Evolutionary conservation across 768 basidiomycete genomes (phyloP).

Genomic region (Suillus lakei): DNA sequence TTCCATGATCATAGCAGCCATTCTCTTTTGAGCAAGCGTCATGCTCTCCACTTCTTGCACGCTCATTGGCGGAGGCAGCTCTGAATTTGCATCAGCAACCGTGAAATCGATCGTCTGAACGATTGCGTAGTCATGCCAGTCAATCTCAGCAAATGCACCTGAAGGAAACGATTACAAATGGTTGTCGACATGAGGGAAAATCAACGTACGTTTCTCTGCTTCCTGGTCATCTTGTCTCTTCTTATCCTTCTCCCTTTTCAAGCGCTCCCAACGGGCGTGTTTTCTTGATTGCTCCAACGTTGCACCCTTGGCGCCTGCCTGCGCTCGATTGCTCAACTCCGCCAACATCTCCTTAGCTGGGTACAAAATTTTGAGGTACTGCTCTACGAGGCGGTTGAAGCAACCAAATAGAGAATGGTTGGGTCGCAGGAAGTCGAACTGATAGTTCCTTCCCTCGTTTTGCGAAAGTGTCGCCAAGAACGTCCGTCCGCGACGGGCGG

Average conservation of each 20-base stretch:
- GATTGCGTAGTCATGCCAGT: constrained; percentile 99
- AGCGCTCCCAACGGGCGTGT: constrained; percentile 88
- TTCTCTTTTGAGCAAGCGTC: constrained; percentile 96
- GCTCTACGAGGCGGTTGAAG: constrained; percentile 97
- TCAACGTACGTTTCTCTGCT: constrained; percentile 80
- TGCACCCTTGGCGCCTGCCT: constrained; percentile 74
- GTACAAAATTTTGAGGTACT: constrained; percentile 89
- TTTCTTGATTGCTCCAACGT: constrained; percentile 75
- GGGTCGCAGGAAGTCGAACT: constrained; percentile 97
- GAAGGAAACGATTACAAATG: constrained; percentile 13
- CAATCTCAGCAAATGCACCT: constrained; percentile 96
- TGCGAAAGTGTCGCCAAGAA: constrained; percentile 87
- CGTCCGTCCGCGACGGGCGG: constrained; percentile 85
- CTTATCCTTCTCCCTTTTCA: constrained; percentile 83
- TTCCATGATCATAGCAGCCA: constrained; percentile 99
- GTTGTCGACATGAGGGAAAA: background rate
- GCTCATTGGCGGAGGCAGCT: constrained; percentile 96
- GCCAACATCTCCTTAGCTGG: constrained; percentile 79
- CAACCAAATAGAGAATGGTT: constrained; percentile 95
- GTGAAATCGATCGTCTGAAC: constrained; percentile 99
- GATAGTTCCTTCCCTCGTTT: constrained; percentile 92
- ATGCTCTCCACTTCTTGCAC: constrained; percentile 94
- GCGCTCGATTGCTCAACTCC: constrained; percentile 69
- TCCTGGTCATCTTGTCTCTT: constrained; percentile 90
- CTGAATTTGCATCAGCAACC: constrained; percentile 84